Base-by-base conservation (phyloP, 768 basidiomycete species). In the Epithele typhae region DNA sequence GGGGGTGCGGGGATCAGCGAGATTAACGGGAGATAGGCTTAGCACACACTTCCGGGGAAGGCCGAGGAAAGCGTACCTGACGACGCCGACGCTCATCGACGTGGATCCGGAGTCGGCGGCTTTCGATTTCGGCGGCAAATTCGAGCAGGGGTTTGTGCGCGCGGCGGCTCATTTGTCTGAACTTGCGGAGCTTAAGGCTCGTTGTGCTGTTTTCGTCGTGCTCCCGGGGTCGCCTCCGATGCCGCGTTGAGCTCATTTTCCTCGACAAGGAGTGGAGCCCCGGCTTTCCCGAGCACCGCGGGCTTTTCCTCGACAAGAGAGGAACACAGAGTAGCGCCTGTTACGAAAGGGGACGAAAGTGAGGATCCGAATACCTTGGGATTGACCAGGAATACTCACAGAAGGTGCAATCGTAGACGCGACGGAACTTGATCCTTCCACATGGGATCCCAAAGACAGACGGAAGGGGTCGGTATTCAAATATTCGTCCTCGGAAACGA, bases 71-170 rank as follows among this genome's bases (percentile, higher is more conserved):
- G n/a, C n/a, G n/a, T n/a, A n/a, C n/a, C n/a, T n/a, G n/a, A n/a
- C n/a, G n/a, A n/a, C n/a, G n/a, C n/a, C n/a, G n/a, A n/a, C n/a
- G n/a, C n/a, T n/a, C n/a, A n/a, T n/a, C n/a, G n/a, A n/a, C n/a
- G n/a, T n/a, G n/a, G n/a, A n/a, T n/a, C n/a, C n/a, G n/a, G n/a
- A n/a, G n/a, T n/a, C n/a, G n/a, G n/a, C 45, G 45, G 50, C 45
- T 21, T 37, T 51, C 45, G 37, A 51, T 30, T 43, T 51, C 50
- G 40, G 41, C 40, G 30, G 38, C 50, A 30, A 51, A 51, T 40
- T 51, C 50, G 45, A 51, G 45, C n/a, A 51, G 42, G 18, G 45
- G 36, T 37, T 43, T 51, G 27, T 45, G 40, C 15, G 50, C 24
- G 36, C 37, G 36, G 9, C 41, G 45, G 35, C 50, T 43, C 45